These are phyloP conservation scores for Lentinus polychrous DNA, from an alignment of 1,284 basidiomycete genomes.

Conservation along the genomic window DNA sequence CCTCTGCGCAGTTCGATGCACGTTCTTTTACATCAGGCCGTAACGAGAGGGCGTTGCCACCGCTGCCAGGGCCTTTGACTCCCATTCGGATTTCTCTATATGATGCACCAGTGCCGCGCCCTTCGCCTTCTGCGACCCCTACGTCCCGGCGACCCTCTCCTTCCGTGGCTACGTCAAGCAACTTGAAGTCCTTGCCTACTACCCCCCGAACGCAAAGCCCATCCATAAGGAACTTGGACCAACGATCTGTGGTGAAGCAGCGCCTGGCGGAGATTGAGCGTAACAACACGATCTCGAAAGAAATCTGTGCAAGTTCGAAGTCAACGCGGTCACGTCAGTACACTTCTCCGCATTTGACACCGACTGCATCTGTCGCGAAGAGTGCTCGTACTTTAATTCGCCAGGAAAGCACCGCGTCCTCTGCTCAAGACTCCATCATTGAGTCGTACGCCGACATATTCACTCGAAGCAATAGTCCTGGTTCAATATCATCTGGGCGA, in stretches of 20 bases:
- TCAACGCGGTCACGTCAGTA: slow-evolving; percentile 12
- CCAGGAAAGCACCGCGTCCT: slow-evolving; percentile 14
- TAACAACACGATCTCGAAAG: slow-evolving; percentile 10
- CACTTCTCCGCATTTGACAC: slow-evolving; percentile 9
- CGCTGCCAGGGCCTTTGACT: slow-evolving; percentile 19
- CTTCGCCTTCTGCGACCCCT: slow-evolving; percentile 14
- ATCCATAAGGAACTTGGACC: slow-evolving; percentile 45
- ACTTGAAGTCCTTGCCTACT: background rate
- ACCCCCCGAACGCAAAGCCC: slow-evolving; percentile 33
- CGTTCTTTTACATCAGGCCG: background rate
- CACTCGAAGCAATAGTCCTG: background rate
- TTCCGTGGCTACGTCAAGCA: slow-evolving; percentile 5
- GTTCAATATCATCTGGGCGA: slow-evolving; percentile 15
- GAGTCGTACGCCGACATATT: slow-evolving; percentile 15
- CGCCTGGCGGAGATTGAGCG: slow-evolving; percentile 43
- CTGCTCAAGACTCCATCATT: slow-evolving; percentile 16
- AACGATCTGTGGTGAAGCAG: slow-evolving; percentile 43
- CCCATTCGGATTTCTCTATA: slow-evolving; percentile 15
- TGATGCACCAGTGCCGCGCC: slow-evolving; percentile 12
- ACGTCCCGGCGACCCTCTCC: slow-evolving; percentile 13
- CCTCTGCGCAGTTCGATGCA: background rate
- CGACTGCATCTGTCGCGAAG: slow-evolving; percentile 2
- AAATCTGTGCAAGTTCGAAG: background rate
- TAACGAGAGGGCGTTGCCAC: slow-evolving; percentile 25
- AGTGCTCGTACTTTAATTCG: slow-evolving; percentile 7